phyloP scores from a whole-genome alignment of 495 filamentous ascomycete genomes.

The Aspergillus incahuasiensis region DNA sequence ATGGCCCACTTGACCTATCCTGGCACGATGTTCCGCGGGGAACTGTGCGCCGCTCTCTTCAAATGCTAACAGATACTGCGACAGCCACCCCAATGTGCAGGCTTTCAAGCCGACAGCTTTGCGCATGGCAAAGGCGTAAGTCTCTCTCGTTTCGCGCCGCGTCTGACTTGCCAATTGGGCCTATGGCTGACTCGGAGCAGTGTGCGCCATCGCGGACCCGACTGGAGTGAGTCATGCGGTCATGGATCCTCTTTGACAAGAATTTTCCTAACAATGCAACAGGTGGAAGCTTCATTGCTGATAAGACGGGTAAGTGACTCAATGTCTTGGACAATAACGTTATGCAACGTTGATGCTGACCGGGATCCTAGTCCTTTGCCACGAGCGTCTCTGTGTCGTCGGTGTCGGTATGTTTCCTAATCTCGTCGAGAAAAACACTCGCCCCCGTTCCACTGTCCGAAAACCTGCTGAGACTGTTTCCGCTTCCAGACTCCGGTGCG shows the following conservation, averaged over 20 bases:
- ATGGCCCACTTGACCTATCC: conserved; percentile 16
- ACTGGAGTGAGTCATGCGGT: conserved; percentile 80
- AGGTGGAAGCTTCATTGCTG: conserved; percentile 86
- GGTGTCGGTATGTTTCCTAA: conserved; percentile 71
- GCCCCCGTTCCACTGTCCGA: background rate
- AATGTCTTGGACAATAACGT: background rate
- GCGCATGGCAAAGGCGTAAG: conserved; percentile 92
- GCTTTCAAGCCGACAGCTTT: conserved; percentile 96
- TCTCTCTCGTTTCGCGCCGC: conserved; percentile 6
- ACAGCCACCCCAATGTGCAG: conserved; percentile 88
- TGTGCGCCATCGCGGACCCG: conserved; percentile 92
- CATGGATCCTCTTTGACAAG: background rate
- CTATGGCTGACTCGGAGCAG: conserved; percentile 51
- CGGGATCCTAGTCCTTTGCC: conserved; percentile 71
- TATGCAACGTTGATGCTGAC: conserved; percentile 21
- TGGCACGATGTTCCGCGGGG: conserved; percentile 8
- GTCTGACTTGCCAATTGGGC: conserved; percentile 10
- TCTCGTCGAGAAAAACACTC: background rate
- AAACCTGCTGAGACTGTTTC: conserved; percentile 11
- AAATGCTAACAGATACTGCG: conserved; percentile 21
- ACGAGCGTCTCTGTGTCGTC: conserved; percentile 96
- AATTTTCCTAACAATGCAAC: conserved; percentile 16
- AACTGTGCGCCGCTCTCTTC: conserved; percentile 7
- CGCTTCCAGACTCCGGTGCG: conserved; percentile 72
- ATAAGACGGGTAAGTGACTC: conserved; percentile 73